Evolutionary conservation across 2,329 filamentous ascomycete species (phyloP).

Genomic region (Paecilomyces dactylethromorphus): DNA sequence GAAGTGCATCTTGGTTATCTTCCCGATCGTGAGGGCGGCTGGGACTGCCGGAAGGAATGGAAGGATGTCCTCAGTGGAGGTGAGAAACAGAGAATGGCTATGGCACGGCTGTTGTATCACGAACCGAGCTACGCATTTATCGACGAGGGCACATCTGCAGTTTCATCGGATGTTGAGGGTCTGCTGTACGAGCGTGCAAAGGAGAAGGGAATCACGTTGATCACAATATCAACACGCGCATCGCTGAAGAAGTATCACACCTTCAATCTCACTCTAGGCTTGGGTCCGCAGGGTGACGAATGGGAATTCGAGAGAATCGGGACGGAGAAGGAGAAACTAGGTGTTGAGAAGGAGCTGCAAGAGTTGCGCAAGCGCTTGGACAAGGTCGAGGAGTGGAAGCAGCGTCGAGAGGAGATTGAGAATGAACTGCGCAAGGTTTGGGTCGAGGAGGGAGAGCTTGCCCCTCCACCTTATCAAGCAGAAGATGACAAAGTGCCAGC

Average conservation of each 20-base stretch:
- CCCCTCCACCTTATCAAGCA: slow-evolving; percentile 29
- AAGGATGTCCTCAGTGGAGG: slow-evolving; percentile 96
- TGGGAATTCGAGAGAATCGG: slow-evolving; percentile 95
- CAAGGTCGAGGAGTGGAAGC: slow-evolving; percentile 79
- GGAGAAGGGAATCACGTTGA: slow-evolving; percentile 85
- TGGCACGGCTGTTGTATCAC: slow-evolving; percentile 86
- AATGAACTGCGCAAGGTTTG: slow-evolving; percentile 64
- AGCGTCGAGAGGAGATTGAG: slow-evolving; percentile 72
- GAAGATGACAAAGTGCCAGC: slow-evolving; percentile 9
- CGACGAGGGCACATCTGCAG: slow-evolving; percentile 91
- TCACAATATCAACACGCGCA: slow-evolving; percentile 91
- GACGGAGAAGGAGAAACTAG: slow-evolving; percentile 85
- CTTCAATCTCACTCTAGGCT: slow-evolving; percentile 77
- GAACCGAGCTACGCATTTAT: slow-evolving; percentile 92
- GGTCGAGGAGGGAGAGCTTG: slow-evolving; percentile 40
- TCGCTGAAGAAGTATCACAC: slow-evolving; percentile 95
- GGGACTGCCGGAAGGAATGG: slow-evolving; percentile 97
- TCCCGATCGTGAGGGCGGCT: slow-evolving; percentile 85
- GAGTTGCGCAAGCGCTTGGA: slow-evolving; percentile 74
- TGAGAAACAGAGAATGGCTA: slow-evolving; percentile 92
- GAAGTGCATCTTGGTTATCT: slow-evolving; percentile 83
- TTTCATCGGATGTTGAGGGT: slow-evolving; percentile 90
- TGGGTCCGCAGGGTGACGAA: slow-evolving; percentile 72
- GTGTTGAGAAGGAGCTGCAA: slow-evolving; percentile 82
- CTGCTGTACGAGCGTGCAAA: slow-evolving; percentile 90